Base-by-base conservation (phyloP, 2,329 filamentous ascomycete species). In the Fusarium camptoceras region DNA sequence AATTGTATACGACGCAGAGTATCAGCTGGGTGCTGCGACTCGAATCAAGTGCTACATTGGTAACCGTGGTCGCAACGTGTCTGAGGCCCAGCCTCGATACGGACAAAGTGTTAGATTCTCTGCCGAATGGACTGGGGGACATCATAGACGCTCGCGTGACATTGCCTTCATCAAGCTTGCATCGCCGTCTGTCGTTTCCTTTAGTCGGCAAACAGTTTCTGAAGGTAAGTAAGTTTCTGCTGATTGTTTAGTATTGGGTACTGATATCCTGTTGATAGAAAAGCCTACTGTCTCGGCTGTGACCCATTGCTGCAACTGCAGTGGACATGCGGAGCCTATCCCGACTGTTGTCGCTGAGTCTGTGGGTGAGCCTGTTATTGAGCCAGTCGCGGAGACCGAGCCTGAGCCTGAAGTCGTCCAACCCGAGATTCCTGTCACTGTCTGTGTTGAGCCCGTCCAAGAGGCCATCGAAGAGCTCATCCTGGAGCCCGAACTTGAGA, bases 41-140 rank as follows among this genome's bases (percentile, higher is more conserved):
- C 67, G 77, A 14, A 73, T 79, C 62, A 80, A 77, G 60, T 77
- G 72, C 43, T 79, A 77, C 44, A 75, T 78, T 2, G 76, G 79
- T 10, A 79, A 80, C 27, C 34, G 55, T 3, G 78, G 78, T 3
- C 62, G 67, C n/a, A 28, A 3, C 1, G 22, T 39, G 15, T 24
- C 30, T 2, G 25, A 48, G 0, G 20, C 31, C 10, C 50, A 66
- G 20, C n/a, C 31, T 1, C 31, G 62, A 20, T 28, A 41, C 3
- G 20, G 50, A 1, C 44, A 56, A 28, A 37, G 60, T 16, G 56
- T 70, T 10, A 51, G 74, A 3, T 69, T 73, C 25, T 75, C 73
- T 0, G 59, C 64, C 1, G 71, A 75, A n/a, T 77, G 73, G 71
- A 8, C 73, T 7, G 37, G 64, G 5, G 49, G 43, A 3, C 49